A percentile compares a stretch with the other conserved stretches of the same genome.
Conservation (phyloP, 2,329 filamentous ascomycete genomes). For the Pseudogymnoascus sp. region DNA sequence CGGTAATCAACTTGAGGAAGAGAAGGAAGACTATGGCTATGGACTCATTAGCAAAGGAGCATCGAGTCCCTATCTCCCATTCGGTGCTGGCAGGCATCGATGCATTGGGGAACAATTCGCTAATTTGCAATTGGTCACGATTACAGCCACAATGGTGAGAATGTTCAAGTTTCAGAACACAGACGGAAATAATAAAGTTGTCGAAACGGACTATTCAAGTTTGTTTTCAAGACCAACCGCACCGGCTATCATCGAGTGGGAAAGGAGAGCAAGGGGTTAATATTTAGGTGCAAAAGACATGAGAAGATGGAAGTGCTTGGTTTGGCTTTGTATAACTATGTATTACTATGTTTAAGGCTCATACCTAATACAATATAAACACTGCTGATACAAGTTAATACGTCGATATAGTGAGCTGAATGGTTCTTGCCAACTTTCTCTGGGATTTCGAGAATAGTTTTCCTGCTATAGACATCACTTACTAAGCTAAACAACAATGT, state of each 20-base stretch:
- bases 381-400: too few relatives aligned
- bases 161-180: constrained; percentile 72
- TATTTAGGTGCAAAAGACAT: too few relatives aligned
- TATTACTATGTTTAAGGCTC: too few relatives aligned
- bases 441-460: too few relatives aligned
- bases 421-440: too few relatives aligned
- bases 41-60: constrained; percentile 88
- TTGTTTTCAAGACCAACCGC: constrained; percentile 68
- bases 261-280: constrained; percentile 46
- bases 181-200: constrained; percentile 61
- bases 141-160: constrained; percentile 68
- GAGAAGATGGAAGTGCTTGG: too few relatives aligned
- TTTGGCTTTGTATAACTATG: too few relatives aligned
- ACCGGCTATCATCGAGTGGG: constrained; percentile 68
- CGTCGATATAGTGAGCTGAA: too few relatives aligned
- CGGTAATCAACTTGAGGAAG: constrained; percentile 42
- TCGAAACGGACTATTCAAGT: constrained; percentile 61
- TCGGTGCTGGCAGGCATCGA: constrained; percentile 84
- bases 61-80: constrained; percentile 83
- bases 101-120: constrained; percentile 98
- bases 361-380: too few relatives aligned
- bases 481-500: too few relatives aligned
- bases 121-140: constrained; percentile 83
- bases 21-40: constrained; percentile 88
- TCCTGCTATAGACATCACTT: too few relatives aligned